Conservation (phyloP, 2,329 filamentous ascomycete genomes). For the Aspergillus fischeri region DNA sequence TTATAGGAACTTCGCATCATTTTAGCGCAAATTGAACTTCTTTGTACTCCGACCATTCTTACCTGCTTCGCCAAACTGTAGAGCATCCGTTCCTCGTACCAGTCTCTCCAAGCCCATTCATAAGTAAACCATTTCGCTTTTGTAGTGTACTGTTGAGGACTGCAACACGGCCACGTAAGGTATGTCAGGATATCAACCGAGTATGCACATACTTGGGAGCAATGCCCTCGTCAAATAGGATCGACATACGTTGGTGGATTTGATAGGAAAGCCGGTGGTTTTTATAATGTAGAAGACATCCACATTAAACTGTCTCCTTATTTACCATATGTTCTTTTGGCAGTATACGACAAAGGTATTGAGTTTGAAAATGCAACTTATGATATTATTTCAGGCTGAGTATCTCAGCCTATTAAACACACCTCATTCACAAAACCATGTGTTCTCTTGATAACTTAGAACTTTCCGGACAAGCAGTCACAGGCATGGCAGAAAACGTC, state of each 20-base stretch:
- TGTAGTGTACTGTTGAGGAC: not conserved
- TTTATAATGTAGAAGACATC: not conserved
- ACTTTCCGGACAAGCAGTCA: not conserved
- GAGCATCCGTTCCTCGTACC: not conserved
- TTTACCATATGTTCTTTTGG: not conserved
- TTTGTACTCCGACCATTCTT: not conserved
- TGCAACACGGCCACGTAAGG: too few relatives aligned
- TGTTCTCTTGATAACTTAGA: not conserved
- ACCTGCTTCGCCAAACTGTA: too few relatives aligned
- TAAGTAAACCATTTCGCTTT: not conserved
- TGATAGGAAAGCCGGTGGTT: too few relatives aligned
- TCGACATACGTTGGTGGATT: not conserved
- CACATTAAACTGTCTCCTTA: not conserved
- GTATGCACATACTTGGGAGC: not conserved
- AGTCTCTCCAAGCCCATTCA: not conserved
- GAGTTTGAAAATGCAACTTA: not conserved
- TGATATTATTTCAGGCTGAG: not conserved
- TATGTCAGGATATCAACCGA: too few relatives aligned
- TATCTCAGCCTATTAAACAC: not conserved
- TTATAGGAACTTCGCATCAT: conserved; percentile 22
- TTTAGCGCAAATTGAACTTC: conserved; percentile 13
- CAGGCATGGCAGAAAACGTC: not conserved
- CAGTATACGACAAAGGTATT: not conserved
- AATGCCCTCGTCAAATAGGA: not conserved
- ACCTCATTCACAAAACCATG: not conserved